Conservation (phyloP, 192 early-diverging fungal species). For the Coemansia pectinata region DNA sequence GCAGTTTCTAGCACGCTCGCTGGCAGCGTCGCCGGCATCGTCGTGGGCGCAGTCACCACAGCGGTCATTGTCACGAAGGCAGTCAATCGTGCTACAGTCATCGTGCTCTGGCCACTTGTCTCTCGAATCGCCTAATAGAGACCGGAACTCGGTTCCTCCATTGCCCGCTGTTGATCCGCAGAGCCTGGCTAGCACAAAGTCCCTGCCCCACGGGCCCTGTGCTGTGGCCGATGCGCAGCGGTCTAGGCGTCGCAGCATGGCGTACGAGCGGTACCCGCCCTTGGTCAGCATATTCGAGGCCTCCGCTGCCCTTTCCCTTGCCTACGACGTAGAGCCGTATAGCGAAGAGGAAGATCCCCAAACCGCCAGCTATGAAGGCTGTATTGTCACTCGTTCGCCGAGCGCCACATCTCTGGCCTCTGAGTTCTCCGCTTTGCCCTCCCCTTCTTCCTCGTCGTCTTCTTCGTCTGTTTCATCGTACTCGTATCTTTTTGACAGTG, state of each 20-base stretch:
- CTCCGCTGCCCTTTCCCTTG: neutral
- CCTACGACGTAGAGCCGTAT: conserved; percentile 4
- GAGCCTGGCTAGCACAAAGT: conserved; percentile 36
- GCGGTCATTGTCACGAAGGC: conserved; percentile 31
- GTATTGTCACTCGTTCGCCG: conserved; percentile 2
- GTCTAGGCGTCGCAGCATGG: conserved; percentile 36
- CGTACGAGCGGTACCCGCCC: conserved; percentile 54
- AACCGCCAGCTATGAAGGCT: neutral
- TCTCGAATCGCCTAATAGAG: conserved; percentile 3
- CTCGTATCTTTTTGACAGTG: conserved; percentile 51
- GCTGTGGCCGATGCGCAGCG: conserved; percentile 8
- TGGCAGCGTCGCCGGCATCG: neutral
- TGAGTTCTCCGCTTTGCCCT: conserved; percentile 16
- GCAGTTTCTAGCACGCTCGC: conserved; percentile 8
- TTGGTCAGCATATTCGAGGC: conserved; percentile 49
- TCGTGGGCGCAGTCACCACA: conserved; percentile 1
- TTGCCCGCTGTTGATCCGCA: conserved; percentile 8
- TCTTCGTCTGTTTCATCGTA: conserved; percentile 46
- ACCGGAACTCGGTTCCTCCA: neutral
- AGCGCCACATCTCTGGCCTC: conserved; percentile 37
- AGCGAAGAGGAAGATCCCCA: neutral
- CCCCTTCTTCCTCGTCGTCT: conserved; percentile 18
- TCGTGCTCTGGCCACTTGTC: conserved; percentile 29
- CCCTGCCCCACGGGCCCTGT: conserved; percentile 17
- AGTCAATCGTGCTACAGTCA: conserved; percentile 48